phyloP scores from a whole-genome alignment of 2,329 filamentous ascomycete genomes.

The Exophiala oligosperma region DNA sequence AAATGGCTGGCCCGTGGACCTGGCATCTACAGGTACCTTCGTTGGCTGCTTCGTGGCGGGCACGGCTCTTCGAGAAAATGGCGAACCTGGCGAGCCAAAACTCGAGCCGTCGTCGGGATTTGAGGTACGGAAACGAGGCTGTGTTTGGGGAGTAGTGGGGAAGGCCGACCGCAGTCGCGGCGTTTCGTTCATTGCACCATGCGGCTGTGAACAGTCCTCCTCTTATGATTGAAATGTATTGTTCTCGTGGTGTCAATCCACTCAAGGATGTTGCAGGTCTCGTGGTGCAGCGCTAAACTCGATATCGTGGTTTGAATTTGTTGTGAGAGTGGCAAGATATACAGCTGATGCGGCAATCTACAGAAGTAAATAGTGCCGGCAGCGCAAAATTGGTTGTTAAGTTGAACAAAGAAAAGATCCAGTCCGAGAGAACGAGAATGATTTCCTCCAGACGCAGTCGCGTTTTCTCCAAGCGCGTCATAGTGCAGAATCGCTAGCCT shows the following conservation, averaged over 20 bases:
- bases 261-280: background rate
- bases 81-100: slow-evolving; percentile 17
- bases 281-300: background rate
- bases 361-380: too few relatives aligned
- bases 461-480: background rate
- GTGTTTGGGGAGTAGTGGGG: slow-evolving; percentile 66
- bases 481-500: background rate
- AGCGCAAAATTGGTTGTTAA: too few relatives aligned
- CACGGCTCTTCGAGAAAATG: slow-evolving; percentile 20
- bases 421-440: too few relatives aligned
- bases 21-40: slow-evolving; percentile 16
- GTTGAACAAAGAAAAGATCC: too few relatives aligned
- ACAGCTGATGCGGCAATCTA: too few relatives aligned
- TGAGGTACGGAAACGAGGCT: slow-evolving; percentile 15
- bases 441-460: background rate
- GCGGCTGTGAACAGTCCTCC: slow-evolving; percentile 22
- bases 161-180: slow-evolving; percentile 80
- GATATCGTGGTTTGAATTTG: too few relatives aligned
- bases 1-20: slow-evolving; percentile 54
- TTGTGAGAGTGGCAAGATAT: too few relatives aligned
- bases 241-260: background rate
- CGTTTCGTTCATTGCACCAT: slow-evolving; percentile 78
- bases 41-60: slow-evolving; percentile 24
- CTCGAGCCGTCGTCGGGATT: slow-evolving; percentile 13
- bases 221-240: slow-evolving; percentile 3